Conservation (phyloP, 2,329 filamentous ascomycete genomes). For the Aureobasidium leucospermi region DNA sequence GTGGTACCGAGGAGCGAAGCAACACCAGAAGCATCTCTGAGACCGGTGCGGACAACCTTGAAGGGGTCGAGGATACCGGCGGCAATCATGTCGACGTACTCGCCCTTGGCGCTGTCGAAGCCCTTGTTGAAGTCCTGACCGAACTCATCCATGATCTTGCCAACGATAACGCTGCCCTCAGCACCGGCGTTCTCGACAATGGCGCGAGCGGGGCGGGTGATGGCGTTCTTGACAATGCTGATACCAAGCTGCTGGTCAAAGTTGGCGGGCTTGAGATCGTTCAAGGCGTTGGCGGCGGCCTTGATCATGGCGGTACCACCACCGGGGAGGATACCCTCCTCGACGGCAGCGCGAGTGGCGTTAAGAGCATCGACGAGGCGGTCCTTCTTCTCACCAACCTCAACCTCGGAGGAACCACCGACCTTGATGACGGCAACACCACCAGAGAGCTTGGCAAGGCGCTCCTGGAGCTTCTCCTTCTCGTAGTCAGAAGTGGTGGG, state of each 20-base stretch:
- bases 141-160: conserved; percentile 95
- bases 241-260: conserved; percentile 99
- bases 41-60: conserved; percentile 97
- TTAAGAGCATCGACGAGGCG: conserved; percentile 97
- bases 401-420: conserved; percentile 92
- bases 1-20: conserved; percentile 95
- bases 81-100: conserved; percentile 98
- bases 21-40: conserved; percentile 91
- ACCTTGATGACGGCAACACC: conserved; percentile 99
- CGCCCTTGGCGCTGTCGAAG: conserved; percentile 91
- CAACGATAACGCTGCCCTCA: conserved; percentile 92
- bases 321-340: conserved; percentile 97
- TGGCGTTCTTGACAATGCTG: conserved; percentile 94
- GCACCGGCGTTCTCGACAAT: conserved; percentile 97
- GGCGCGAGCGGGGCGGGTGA: conserved; percentile 85
- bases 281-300: conserved; percentile 83
- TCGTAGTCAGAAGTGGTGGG: conserved; percentile 96
- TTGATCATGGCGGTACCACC: conserved; percentile 98
- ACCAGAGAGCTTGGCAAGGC: conserved; percentile 96
- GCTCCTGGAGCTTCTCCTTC: conserved; percentile 99
- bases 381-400: conserved; percentile 99
- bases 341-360: conserved; percentile 93
- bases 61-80: conserved; percentile 97
- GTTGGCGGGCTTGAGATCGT: conserved; percentile 78
- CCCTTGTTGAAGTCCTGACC: conserved; percentile 94